Evolutionary conservation across 2,329 filamentous ascomycete species (phyloP), one percentile per base, ranked within the genome.

Genomic region (Exserohilum turcica): DNA sequence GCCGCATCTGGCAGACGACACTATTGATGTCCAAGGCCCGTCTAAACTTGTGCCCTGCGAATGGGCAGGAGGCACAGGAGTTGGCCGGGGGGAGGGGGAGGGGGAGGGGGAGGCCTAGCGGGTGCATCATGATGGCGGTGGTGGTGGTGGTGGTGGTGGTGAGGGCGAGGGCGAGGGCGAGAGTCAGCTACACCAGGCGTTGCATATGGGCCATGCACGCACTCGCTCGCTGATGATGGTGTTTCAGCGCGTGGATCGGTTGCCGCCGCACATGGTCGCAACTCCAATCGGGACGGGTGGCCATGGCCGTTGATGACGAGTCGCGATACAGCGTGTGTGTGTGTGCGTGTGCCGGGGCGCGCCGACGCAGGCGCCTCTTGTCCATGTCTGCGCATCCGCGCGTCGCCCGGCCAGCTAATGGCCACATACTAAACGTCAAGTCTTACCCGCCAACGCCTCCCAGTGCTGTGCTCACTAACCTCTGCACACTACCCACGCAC

Each of bases 281-380:
- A 43, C 15, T 37, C 49, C 49, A 52, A 52, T 52, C 48, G 48
- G 48, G 28, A 46, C 35, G 36, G 24, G 32, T 50, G 32, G 36
- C 31, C 47, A 15, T 18, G 16, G 49, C 43, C 37, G 49, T 51
- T 45, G 48, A 52, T 46, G 49, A 52, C 43, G 48, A 52, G 48
- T 43, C 43, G 48, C 15, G 35, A 39, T n/a, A n/a, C n/a, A n/a
- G n/a, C n/a, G n/a, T n/a, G n/a, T n/a, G n/a, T n/a, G n/a, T n/a
- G n/a, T n/a, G n/a, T n/a, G n/a, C n/a, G n/a, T n/a, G n/a, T n/a
- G n/a, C n/a, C n/a, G n/a, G n/a, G n/a, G n/a, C n/a, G n/a, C n/a
- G n/a, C n/a, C n/a, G n/a, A n/a, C n/a, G 21, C 4, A 24, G 21
- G 21, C 21, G 44, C 28, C 37, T 36, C 28, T n/a, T n/a, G n/a